Percentiles rank a stretch among this genome's conserved stretches.
phyloP scores from a whole-genome alignment of 176 grass and related monocot species.

The Avena atlantica region DNA sequence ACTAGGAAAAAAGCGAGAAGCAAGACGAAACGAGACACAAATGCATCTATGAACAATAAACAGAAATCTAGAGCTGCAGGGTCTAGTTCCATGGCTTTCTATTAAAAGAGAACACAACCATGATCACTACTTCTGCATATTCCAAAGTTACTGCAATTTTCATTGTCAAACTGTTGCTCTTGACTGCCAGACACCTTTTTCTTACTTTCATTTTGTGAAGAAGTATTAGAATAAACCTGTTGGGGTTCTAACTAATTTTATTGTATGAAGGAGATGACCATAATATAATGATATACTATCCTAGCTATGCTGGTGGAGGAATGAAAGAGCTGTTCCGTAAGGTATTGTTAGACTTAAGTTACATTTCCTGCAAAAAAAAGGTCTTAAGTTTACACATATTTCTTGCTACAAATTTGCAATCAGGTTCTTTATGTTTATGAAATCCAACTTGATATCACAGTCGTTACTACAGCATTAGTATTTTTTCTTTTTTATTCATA shows the following conservation, averaged over 20 bases:
- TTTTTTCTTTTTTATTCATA: not conserved
- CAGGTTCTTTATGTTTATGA: not conserved
- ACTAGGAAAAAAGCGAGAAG: not conserved
- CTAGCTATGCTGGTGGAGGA: slow-evolving; percentile 98
- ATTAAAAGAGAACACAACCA: slow-evolving; percentile 1
- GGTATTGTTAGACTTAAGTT: slow-evolving; percentile 51
- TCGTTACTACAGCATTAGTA: not conserved
- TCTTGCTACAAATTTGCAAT: not conserved
- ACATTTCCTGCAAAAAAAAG: not conserved
- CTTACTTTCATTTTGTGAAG: slow-evolving; percentile 16
- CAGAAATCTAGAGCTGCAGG: not conserved
- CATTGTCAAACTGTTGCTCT: slow-evolving; percentile 9
- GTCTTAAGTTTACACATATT: not conserved
- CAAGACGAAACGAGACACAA: not conserved
- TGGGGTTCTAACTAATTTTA: slow-evolving; percentile 42
- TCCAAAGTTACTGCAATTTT: not conserved
- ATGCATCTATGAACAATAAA: not conserved
- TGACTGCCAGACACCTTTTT: slow-evolving; percentile 14
- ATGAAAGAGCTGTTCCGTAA: slow-evolving; percentile 98
- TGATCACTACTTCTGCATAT: not conserved
- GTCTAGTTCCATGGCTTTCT: not conserved
- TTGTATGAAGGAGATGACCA: slow-evolving; percentile 84
- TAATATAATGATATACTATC: slow-evolving; percentile 99
- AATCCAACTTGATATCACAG: slow-evolving; percentile 8
- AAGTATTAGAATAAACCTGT: slow-evolving; percentile 33